Percentiles rank a stretch among this genome's conserved stretches.
Evolutionary conservation across 108 stramenopile species (phyloP).

Genomic region (Nitzschia palea): DNA sequence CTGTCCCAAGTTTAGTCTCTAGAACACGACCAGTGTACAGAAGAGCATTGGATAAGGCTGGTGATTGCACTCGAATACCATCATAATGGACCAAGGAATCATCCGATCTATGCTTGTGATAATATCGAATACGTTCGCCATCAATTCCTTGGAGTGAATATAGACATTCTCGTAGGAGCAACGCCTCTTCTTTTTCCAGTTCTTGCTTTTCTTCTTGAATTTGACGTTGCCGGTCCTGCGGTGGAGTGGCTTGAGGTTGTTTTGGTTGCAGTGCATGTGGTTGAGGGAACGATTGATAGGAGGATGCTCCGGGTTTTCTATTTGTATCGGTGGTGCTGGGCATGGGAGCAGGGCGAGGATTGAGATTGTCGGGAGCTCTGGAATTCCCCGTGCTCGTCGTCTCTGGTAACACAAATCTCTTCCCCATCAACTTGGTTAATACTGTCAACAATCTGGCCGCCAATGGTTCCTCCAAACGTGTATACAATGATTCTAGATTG

Average conservation of each 20-base stretch:
- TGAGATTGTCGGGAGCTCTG: too few relatives aligned
- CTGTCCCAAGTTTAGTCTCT: conserved; percentile 55
- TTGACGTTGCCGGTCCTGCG: neutral
- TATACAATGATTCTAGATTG: conserved; percentile 24
- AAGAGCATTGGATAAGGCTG: conserved; percentile 13
- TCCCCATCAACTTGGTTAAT: conserved; percentile 34
- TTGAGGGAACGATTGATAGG: too few relatives aligned
- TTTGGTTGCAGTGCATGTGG: neutral
- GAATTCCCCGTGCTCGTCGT: neutral
- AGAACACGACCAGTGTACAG: conserved; percentile 22
- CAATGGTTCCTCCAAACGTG: conserved; percentile 8
- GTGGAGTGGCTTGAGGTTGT: neutral
- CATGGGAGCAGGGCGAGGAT: neutral
- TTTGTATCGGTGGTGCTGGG: neutral
- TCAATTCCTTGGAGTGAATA: conserved; percentile 56
- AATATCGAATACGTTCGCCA: conserved; percentile 47
- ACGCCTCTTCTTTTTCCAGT: conserved; percentile 46
- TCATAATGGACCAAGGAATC: conserved; percentile 14
- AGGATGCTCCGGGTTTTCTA: too few relatives aligned
- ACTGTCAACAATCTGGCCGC: conserved; percentile 24
- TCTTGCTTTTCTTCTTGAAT: conserved; percentile 9
- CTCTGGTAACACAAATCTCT: conserved; percentile 10
- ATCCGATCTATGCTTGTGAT: conserved; percentile 1
- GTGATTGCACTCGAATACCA: conserved; percentile 29
- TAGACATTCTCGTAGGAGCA: conserved; percentile 50